Conservation (phyloP, 257 asterid genomes). For the Ligustrum vulgare region DNA sequence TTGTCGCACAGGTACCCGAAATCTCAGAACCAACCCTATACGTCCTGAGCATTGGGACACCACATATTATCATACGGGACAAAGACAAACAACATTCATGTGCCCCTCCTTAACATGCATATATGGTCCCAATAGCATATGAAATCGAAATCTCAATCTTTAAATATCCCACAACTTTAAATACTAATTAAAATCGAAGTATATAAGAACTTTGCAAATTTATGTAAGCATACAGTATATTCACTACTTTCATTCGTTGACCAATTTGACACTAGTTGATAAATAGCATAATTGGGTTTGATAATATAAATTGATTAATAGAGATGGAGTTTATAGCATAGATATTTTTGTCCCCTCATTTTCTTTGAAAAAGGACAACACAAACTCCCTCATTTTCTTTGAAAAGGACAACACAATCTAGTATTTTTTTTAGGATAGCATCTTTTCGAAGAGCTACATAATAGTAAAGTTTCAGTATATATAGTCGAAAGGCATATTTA, state of each 20-base stretch:
- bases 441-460: too few species aligned
- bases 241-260: neutral
- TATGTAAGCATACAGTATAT: neutral
- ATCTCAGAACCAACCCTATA: too few species aligned
- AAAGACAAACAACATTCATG: conserved; percentile 36
- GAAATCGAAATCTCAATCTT: neutral
- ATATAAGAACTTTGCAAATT: too few species aligned
- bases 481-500: too few species aligned
- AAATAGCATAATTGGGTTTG: neutral
- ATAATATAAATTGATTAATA: neutral
- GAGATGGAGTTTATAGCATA: neutral
- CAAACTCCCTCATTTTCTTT: neutral
- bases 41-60: conserved; percentile 8
- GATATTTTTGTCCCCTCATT: neutral
- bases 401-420: neutral
- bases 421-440: neutral
- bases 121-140: conserved; percentile 28
- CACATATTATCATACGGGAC: conserved; percentile 24
- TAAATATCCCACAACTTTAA: neutral
- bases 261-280: neutral
- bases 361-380: neutral
- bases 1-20: too few species aligned
- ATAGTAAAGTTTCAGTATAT: too few species aligned
- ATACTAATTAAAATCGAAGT: too few species aligned
- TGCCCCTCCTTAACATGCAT: conserved; percentile 18